Conservation (phyloP, 768 basidiomycete species). For the Rhodosporidiobolus sp. region DNA sequence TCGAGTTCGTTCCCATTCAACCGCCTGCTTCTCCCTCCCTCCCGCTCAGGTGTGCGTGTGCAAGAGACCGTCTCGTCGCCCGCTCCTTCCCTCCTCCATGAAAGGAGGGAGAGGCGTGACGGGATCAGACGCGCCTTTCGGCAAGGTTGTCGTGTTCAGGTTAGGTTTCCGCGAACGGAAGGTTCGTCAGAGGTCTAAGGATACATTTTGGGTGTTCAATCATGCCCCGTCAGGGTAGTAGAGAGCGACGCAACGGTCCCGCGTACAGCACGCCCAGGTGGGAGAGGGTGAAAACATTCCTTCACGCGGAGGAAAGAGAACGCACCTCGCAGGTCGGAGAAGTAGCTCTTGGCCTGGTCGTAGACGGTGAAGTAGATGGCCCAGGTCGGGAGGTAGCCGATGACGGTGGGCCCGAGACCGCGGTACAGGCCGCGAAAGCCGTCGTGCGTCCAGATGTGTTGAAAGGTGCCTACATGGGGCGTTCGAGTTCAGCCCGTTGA, state of each 20-base stretch:
- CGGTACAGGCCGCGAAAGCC: conserved; percentile 89
- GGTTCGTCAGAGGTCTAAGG: conserved; percentile 45
- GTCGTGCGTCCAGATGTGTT: conserved; percentile 60
- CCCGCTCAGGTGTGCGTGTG: too few relatives aligned
- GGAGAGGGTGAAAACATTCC: conserved; percentile 48
- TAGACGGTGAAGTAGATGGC: conserved; percentile 98
- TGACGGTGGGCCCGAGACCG: conserved; percentile 92
- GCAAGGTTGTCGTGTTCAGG: conserved; percentile 37
- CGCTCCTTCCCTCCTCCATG: too few relatives aligned
- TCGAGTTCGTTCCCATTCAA: neutral
- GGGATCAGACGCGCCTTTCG: conserved; percentile 41
- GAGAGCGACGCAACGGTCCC: too few relatives aligned
- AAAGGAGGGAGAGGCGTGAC: neutral
- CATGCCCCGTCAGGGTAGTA: conserved; percentile 15
- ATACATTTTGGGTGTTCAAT: conserved; percentile 35
- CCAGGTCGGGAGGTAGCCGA: conserved; percentile 98
- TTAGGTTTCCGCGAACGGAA: conserved; percentile 27
- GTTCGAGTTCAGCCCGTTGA: neutral
- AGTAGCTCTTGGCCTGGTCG: conserved; percentile 79
- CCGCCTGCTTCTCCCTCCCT: neutral
- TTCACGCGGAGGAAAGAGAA: conserved; percentile 53
- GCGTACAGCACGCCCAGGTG: neutral
- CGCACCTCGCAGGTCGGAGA: conserved; percentile 37
- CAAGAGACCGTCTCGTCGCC: too few relatives aligned
- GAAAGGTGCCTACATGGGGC: conserved; percentile 54